Evolutionary conservation across 768 basidiomycete species (phyloP).

Genomic region (Saitozyma podzolica): DNA sequence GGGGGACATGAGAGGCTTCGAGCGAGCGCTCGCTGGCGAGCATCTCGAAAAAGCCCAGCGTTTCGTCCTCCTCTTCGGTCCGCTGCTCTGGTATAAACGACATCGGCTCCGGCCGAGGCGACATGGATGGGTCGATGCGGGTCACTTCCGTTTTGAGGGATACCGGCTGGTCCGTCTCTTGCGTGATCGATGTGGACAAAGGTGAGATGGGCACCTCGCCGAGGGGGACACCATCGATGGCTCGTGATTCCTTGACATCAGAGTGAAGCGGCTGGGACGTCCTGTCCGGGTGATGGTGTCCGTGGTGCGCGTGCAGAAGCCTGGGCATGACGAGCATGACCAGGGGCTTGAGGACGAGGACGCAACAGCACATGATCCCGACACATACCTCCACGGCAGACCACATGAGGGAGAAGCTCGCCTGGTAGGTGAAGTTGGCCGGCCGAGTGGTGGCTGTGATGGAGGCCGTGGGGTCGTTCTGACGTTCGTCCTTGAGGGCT

Average conservation of each 20-base stretch:
- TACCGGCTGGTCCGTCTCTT: no score
- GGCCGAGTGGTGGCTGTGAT: constrained; percentile 14
- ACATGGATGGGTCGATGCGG: no score
- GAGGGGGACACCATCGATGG: no score
- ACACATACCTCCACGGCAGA: constrained; percentile 45
- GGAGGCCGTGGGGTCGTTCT: constrained; percentile 4
- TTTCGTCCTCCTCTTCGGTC: constrained; percentile 2
- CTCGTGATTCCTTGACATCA: no score
- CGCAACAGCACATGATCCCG: constrained; percentile 46
- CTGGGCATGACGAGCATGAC: constrained; percentile 40
- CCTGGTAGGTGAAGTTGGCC: constrained; percentile 38
- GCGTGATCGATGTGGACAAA: no score
- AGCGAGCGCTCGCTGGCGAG: constrained; percentile 8
- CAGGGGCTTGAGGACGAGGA: constrained; percentile 48
- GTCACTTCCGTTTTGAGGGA: no score
- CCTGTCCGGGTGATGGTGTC: no score
- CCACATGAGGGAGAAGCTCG: constrained; percentile 46
- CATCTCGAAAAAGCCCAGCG: constrained; percentile 25
- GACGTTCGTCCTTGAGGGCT: constrained; percentile 33
- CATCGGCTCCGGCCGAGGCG: no score
- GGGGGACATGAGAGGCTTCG: no score
- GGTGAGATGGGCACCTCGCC: no score
- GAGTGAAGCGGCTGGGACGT: no score
- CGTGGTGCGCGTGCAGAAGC: constrained; percentile 12
- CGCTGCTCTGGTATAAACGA: no score